These are phyloP conservation scores for Fraxinus pennsylvanica DNA, from an alignment of 257 asterid species.

Conservation along the genomic window DNA sequence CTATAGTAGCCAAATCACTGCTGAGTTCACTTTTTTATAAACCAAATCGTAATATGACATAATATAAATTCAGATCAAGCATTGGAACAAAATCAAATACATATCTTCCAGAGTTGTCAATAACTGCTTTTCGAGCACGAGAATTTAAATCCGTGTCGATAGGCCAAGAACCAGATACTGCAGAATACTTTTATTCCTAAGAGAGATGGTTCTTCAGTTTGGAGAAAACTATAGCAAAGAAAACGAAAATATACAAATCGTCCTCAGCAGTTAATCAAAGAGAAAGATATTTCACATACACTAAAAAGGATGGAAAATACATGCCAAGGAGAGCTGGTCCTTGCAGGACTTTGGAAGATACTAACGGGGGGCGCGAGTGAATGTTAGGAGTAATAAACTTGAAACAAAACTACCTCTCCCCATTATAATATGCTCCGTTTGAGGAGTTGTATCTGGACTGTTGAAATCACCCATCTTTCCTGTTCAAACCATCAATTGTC, in stretches of 20 bases:
- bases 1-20: not conserved
- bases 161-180: not conserved
- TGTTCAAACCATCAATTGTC: slow-evolving; percentile 26
- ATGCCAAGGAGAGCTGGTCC: not conserved
- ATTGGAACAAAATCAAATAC: not conserved
- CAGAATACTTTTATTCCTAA: not conserved
- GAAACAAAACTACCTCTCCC: not conserved
- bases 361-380: not conserved
- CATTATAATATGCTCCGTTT: not conserved
- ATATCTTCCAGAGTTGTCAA: not conserved
- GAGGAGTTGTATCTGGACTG: not conserved
- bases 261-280: not conserved
- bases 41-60: not conserved
- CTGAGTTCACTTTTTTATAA: too few relatives aligned
- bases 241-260: not conserved
- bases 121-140: too few relatives aligned
- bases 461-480: slow-evolving; percentile 61
- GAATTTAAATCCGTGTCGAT: not conserved
- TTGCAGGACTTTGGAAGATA: not conserved
- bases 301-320: not conserved
- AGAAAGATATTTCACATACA: not conserved
- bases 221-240: not conserved
- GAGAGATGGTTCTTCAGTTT: not conserved
- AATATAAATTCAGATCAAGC: not conserved
- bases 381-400: too few relatives aligned